phyloP scores from a whole-genome alignment of 371 early-diverging fungal species.

The Mortierella sp. region DNA sequence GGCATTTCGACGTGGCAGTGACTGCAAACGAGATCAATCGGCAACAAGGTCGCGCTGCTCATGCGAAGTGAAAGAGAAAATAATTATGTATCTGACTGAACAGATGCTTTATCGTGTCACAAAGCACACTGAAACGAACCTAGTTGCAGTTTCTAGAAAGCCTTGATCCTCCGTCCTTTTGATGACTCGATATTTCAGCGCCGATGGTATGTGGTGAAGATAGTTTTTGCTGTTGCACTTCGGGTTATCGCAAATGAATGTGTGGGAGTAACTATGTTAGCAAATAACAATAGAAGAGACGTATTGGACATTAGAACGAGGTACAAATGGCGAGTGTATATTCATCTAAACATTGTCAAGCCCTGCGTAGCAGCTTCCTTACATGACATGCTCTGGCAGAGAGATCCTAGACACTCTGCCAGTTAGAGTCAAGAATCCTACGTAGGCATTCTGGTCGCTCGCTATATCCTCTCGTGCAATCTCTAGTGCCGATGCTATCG shows the following conservation, averaged over 20 bases:
- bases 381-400: constrained; percentile 29
- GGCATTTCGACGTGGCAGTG: constrained; percentile 38
- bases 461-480: constrained; percentile 20
- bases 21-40: constrained; percentile 35
- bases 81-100: neutral
- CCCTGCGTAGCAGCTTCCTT: neutral
- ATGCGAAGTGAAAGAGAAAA: too few relatives aligned
- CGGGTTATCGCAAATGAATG: constrained; percentile 30
- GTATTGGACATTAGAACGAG: too few relatives aligned
- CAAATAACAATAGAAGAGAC: too few relatives aligned
- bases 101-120: neutral
- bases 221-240: constrained; percentile 42
- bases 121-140: neutral
- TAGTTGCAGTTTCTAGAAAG: constrained; percentile 49
- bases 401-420: constrained; percentile 24
- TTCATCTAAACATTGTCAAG: too few relatives aligned
- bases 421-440: constrained; percentile 18
- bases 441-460: constrained; percentile 9
- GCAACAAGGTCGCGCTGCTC: constrained; percentile 12
- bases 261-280: constrained; percentile 50
- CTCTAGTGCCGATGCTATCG: constrained; percentile 5
- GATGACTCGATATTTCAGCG: constrained; percentile 19
- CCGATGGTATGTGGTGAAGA: constrained; percentile 32
- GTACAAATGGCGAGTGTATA: too few relatives aligned
- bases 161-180: constrained; percentile 36